phyloP scores from a whole-genome alignment of 2,329 filamentous ascomycete species.

The Ceratocystiopsis brevicomis region DNA sequence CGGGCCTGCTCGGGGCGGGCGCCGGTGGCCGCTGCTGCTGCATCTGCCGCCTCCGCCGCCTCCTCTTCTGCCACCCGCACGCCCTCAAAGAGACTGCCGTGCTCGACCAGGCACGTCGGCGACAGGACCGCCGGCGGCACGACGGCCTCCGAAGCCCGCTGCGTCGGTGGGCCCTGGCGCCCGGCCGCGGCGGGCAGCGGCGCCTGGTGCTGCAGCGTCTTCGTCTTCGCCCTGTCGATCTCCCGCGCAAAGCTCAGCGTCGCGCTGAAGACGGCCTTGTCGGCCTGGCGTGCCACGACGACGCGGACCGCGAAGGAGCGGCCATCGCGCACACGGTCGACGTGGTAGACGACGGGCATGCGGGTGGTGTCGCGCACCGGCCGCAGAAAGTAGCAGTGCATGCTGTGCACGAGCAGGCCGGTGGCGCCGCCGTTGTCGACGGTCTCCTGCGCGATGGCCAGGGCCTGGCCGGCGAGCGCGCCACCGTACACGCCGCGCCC shows the following conservation, averaged over 20 bases:
- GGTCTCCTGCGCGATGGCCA: background rate
- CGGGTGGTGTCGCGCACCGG: background rate
- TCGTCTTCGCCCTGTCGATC: background rate
- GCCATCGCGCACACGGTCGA: constrained; percentile 1
- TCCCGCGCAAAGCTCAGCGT: constrained; percentile 1
- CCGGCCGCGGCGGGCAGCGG: background rate
- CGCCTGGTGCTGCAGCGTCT: background rate
- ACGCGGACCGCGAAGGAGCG: background rate
- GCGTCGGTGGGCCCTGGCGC: background rate
- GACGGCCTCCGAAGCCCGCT: background rate
- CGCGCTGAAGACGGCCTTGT: background rate
- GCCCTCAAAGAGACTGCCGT: background rate
- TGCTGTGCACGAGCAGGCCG: constrained; percentile 4
- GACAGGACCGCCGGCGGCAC: background rate
- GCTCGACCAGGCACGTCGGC: background rate
- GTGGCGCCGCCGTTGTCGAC: background rate
- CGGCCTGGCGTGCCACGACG: background rate
- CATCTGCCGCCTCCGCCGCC: too few species aligned
- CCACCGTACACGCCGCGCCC: constrained; percentile 4
- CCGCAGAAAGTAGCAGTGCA: constrained; percentile 5
- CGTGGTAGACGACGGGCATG: constrained; percentile 1
- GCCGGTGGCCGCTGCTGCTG: too few species aligned
- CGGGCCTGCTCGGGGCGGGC: background rate
- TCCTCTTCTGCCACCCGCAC: background rate
- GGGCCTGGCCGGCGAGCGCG: constrained; percentile 2